A percentile compares a stretch with the other conserved stretches of the same genome.
These are phyloP conservation scores for Trypanosoma lewisi DNA, from an alignment of 208 protist species.

Conservation along the genomic window DNA sequence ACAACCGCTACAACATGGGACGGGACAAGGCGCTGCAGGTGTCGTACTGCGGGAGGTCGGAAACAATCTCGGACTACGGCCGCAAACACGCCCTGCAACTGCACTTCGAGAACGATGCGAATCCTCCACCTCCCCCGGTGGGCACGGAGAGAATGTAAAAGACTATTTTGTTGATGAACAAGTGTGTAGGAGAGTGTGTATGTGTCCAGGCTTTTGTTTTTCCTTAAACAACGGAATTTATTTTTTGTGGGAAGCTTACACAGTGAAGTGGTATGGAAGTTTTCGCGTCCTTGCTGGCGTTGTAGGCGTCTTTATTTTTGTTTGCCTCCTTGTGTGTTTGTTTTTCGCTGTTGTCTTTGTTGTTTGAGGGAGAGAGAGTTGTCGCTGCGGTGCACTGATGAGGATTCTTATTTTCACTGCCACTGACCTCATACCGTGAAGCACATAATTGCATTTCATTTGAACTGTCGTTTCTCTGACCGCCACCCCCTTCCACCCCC, in stretches of 20 bases:
- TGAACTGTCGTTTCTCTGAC: constrained; percentile 32
- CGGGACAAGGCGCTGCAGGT: constrained; percentile 76
- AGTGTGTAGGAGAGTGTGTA: neutral
- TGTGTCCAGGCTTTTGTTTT: too few relatives aligned
- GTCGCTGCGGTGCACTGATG: too few relatives aligned
- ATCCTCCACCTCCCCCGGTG: constrained; percentile 57
- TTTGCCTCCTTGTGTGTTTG: constrained; percentile 13
- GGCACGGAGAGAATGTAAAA: neutral
- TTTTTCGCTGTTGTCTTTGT: too few relatives aligned
- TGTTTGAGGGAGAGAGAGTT: too few relatives aligned
- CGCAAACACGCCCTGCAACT: constrained; percentile 57
- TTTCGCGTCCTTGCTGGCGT: neutral
- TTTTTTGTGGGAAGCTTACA: too few relatives aligned
- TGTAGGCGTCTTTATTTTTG: constrained; percentile 17
- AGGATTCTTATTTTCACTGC: constrained; percentile 15
- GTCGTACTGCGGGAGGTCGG: constrained; percentile 62
- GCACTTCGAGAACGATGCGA: constrained; percentile 56
- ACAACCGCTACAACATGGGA: constrained; percentile 73
- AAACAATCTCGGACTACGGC: constrained; percentile 62
- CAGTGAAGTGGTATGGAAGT: too few relatives aligned
- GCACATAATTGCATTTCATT: constrained; percentile 8
- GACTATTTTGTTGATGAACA: neutral
- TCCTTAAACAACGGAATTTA: too few relatives aligned
- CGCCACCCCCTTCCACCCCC: neutral
- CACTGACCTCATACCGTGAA: constrained; percentile 14